Percentiles rank a stretch among this genome's conserved stretches.
phyloP scores from a whole-genome alignment of 1,284 basidiomycete genomes.

The Anthracocystis setariae region DNA sequence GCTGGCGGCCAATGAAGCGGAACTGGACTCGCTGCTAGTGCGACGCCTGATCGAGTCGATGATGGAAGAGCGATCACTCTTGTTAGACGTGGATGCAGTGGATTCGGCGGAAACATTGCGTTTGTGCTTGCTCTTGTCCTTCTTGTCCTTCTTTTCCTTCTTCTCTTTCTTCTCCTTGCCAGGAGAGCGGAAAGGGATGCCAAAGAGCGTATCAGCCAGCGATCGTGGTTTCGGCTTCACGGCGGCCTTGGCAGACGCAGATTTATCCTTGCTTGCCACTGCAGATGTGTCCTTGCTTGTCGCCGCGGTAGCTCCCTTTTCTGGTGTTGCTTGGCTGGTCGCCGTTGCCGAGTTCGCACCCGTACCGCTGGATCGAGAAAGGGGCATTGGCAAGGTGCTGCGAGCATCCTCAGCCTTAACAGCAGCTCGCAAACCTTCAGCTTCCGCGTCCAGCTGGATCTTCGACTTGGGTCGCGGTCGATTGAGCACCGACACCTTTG shows the following conservation, averaged over 20 bases:
- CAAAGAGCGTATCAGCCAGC: conserved; percentile 62
- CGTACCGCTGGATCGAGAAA: conserved; percentile 23
- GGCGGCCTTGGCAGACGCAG: conserved; percentile 54
- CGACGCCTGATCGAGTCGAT: conserved; percentile 14
- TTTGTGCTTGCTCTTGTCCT: conserved; percentile 43
- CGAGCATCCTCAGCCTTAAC: conserved; percentile 38
- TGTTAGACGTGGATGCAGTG: conserved; percentile 21
- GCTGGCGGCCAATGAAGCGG: not conserved
- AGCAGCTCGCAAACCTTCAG: conserved; percentile 18
- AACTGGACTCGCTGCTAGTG: conserved; percentile 9
- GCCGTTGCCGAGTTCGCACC: not conserved
- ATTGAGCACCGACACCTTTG: conserved; percentile 43
- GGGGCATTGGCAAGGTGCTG: conserved; percentile 39
- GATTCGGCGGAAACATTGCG: conserved; percentile 34
- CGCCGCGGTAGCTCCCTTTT: conserved; percentile 4
- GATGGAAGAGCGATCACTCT: conserved; percentile 27
- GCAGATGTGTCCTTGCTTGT: conserved; percentile 49
- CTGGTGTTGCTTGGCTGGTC: conserved; percentile 4
- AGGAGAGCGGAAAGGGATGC: conserved; percentile 42
- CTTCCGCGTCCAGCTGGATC: conserved; percentile 32
- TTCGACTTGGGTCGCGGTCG: conserved; percentile 42
- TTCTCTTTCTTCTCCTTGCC: conserved; percentile 45
- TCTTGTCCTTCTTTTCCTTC: conserved; percentile 41
- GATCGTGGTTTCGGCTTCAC: conserved; percentile 52
- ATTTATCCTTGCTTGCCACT: conserved; percentile 48